These are phyloP conservation scores for Acanthamoeba royreba DNA, from an alignment of 208 protist species.

Conservation along the genomic window DNA sequence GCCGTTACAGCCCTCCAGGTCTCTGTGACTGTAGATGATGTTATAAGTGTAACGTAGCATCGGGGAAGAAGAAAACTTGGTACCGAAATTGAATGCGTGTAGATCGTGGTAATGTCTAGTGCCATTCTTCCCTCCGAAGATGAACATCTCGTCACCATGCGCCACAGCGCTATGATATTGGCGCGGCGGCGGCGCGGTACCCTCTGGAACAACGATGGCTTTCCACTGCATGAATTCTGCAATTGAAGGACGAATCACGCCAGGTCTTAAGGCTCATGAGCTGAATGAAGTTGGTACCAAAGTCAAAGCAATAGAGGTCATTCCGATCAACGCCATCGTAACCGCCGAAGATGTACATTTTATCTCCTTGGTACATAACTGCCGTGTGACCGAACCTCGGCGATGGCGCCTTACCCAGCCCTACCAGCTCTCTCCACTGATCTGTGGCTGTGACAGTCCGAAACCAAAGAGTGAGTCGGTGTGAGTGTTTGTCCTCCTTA, in stretches of 20 bases:
- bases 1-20: background rate
- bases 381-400: background rate
- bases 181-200: background rate
- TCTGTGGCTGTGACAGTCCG: background rate
- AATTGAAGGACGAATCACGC: background rate
- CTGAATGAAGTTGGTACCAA: background rate
- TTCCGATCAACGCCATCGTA: background rate
- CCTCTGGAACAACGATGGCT: background rate
- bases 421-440: background rate
- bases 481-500: no score
- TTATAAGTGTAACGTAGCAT: no score
- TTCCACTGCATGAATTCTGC: background rate
- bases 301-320: background rate
- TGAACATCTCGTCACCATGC: slow-evolving; percentile 27
- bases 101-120: background rate
- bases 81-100: background rate
- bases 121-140: slow-evolving; percentile 50
- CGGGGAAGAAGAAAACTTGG: background rate
- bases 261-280: background rate
- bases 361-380: background rate
- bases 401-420: background rate
- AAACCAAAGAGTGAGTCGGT: no score
- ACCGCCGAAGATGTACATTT: slow-evolving; percentile 20
- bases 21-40: background rate
- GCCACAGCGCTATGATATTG: slow-evolving; percentile 49